Evolutionary conservation across 352 stramenopile species (phyloP).

Genomic region (Phytophthora idaei): DNA sequence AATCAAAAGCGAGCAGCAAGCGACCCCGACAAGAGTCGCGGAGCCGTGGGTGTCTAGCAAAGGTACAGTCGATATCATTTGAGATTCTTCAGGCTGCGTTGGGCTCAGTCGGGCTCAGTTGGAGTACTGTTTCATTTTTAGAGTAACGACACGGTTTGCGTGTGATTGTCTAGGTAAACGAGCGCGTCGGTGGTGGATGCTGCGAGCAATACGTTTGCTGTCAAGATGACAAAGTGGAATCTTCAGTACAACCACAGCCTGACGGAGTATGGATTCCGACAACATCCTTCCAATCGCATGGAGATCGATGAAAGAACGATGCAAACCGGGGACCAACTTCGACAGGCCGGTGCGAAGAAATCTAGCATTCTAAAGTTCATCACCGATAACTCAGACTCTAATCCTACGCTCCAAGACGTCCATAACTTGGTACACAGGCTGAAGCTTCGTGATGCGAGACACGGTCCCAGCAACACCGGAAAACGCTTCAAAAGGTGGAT

Average conservation of each 20-base stretch:
- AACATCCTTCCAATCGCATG: conserved; percentile 1
- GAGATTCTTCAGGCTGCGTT: neutral
- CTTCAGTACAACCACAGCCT: neutral
- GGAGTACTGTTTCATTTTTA: neutral
- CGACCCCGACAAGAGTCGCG: neutral
- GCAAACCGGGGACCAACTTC: neutral
- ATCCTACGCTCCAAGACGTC: neutral
- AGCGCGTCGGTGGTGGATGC: neutral
- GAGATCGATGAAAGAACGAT: neutral
- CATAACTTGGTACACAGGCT: neutral
- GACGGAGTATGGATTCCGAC: neutral
- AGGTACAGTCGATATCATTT: neutral
- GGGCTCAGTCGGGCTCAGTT: neutral
- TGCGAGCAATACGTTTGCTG: neutral
- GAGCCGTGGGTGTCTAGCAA: neutral
- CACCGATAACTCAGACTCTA: neutral
- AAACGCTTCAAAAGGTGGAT: no score
- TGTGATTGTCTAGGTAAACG: neutral
- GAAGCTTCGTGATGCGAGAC: neutral
- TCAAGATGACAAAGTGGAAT: neutral
- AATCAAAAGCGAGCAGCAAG: neutral
- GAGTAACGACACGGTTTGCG: neutral
- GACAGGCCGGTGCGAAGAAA: neutral
- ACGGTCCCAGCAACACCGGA: neutral
- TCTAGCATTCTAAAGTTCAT: neutral